These are phyloP conservation scores for Heterobasidion irregulare DNA, from an alignment of 1,284 basidiomycete genomes.

Conservation along the genomic window DNA sequence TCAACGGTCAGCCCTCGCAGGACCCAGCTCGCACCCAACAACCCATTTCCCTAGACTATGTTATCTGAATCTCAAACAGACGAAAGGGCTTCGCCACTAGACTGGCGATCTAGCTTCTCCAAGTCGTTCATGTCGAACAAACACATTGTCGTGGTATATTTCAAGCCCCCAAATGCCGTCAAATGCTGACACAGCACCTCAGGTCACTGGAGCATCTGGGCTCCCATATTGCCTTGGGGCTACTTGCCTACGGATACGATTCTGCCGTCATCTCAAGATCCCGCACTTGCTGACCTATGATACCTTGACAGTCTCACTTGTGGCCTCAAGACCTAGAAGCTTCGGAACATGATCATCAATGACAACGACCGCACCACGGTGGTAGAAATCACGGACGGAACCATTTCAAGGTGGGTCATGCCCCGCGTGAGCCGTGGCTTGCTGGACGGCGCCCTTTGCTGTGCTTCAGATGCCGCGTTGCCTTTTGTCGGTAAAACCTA, in stretches of 20 bases:
- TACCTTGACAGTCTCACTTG: neutral
- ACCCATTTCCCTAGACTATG: too few relatives aligned
- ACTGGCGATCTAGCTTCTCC: neutral
- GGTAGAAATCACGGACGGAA: neutral
- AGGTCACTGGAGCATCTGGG: neutral
- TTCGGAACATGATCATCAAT: neutral
- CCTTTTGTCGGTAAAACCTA: neutral
- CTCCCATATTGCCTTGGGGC: neutral
- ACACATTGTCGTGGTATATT: neutral
- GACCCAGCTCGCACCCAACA: too few relatives aligned
- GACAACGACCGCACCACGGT: neutral
- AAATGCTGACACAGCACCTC: neutral
- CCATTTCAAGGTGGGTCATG: neutral
- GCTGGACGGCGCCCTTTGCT: neutral
- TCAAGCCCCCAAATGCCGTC: neutral
- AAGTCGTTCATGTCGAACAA: neutral
- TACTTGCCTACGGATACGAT: neutral
- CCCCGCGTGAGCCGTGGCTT: too few relatives aligned
- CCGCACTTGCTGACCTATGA: neutral
- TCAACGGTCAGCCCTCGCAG: too few relatives aligned
- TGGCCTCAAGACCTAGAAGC: neutral
- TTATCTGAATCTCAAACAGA: too few relatives aligned
- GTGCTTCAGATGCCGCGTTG: neutral
- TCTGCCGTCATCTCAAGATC: neutral
- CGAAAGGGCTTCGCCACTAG: too few relatives aligned